Evolutionary conservation across 2,329 filamentous ascomycete species (phyloP).

Genomic region (Aspergillus ochraceoroseus): DNA sequence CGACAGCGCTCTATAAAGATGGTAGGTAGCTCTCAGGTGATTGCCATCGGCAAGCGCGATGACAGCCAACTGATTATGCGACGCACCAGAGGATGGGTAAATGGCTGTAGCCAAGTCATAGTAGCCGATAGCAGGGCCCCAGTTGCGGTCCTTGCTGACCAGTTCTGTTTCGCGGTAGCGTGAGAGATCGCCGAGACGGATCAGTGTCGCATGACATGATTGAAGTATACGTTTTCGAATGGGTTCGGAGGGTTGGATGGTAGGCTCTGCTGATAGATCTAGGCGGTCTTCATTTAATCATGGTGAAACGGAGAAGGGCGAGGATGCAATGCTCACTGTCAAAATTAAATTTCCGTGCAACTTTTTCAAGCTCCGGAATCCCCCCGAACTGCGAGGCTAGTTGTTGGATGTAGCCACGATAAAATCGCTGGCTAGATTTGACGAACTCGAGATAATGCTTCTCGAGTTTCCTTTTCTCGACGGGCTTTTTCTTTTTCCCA

Average conservation of each 20-base stretch:
- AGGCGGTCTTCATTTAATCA: conserved; percentile 8
- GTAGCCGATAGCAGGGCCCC: conserved; percentile 74
- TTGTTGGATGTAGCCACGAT: conserved; percentile 76
- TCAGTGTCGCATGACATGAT: conserved; percentile 76
- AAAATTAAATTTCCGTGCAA: conserved; percentile 50
- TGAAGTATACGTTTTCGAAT: conserved; percentile 59
- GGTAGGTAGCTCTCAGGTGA: conserved; percentile 79
- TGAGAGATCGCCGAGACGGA: conserved; percentile 83
- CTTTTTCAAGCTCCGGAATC: conserved; percentile 54
- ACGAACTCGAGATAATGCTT: conserved; percentile 80
- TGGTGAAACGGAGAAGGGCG: conserved; percentile 7
- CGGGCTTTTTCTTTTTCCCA: conserved; percentile 51
- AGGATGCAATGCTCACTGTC: conserved; percentile 38
- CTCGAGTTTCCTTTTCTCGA: conserved; percentile 69
- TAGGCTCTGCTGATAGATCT: conserved; percentile 45
- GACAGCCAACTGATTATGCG: conserved; percentile 87
- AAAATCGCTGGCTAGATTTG: conserved; percentile 82
- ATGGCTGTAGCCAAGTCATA: conserved; percentile 78
- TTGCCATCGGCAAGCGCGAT: conserved; percentile 71
- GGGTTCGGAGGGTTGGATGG: conserved; percentile 44
- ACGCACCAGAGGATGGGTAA: conserved; percentile 70
- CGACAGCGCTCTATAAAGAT: conserved; percentile 78
- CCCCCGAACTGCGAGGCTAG: conserved; percentile 59
- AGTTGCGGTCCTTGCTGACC: conserved; percentile 67
- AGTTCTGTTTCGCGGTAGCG: conserved; percentile 75